Evolutionary conservation across 2,329 filamentous ascomycete species (phyloP), one percentile per base, ranked within the genome.

Genomic region (Stagonosporopsis rhizophila): DNA sequence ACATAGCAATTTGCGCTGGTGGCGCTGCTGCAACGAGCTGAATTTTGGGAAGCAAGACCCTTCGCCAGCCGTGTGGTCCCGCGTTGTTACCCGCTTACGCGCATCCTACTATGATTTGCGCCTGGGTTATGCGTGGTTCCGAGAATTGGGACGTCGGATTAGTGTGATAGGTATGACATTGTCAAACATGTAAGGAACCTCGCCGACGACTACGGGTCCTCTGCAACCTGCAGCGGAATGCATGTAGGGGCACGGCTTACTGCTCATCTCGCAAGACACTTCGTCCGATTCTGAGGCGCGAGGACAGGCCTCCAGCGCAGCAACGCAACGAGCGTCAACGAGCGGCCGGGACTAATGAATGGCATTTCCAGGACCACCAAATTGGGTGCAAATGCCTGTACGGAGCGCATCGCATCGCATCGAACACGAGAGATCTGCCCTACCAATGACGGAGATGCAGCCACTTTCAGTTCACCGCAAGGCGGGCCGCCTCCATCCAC

Each of bases 61-160:
- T 44, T 32, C 59, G 62, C 53, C 58, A 38, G 55, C 58, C 57
- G 52, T 52, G 51, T 51, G 55, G 54, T 49, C 59, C 52, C 56
- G 54, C 56, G 35, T 34, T 40, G 41, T 46, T 58, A 39, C 56
- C 52, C 52, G 52, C 60, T 62, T 63, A 61, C 51, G 56, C 61
- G 51, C 57, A 61, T 55, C 57, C 52, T 63, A 55, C 53, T 66
- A 67, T 70, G 69, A 72, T 71, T 70, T 73, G 64, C 66, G 60
- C 60, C 62, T 59, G 62, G 64, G 64, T 53, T 60, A 49, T 50
- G 63, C 63, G 62, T 65, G 59, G 65, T 67, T 64, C 71, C 59
- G 67, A 66, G 65, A 59, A 53, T 59, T 69, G 65, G 68, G 66
- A 58, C 51, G 40, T 57, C 64, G 67, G 64, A 61, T 65, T 66